A percentile compares a stretch with the other conserved stretches of the same genome.
These are phyloP conservation scores for Lactifluus hygrophoroides DNA, from an alignment of 768 basidiomycete species.

Conservation along the genomic window DNA sequence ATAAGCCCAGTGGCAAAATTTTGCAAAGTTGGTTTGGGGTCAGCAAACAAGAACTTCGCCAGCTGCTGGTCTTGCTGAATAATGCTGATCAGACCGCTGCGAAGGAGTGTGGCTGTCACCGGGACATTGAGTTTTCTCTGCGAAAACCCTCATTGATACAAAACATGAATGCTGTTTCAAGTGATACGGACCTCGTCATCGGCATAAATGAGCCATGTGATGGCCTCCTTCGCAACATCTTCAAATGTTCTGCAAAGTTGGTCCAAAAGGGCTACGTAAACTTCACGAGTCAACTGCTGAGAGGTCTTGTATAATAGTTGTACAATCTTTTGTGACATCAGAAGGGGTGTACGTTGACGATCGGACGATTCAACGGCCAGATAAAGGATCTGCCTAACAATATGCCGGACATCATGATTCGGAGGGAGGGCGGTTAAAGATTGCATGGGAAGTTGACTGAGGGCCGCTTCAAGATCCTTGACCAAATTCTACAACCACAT, in stretches of 20 bases:
- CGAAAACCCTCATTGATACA: constrained; percentile 10
- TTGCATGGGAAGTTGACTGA: constrained; percentile 65
- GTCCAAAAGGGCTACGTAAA: constrained; percentile 84
- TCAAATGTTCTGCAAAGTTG: constrained; percentile 83
- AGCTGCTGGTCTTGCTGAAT: constrained; percentile 82
- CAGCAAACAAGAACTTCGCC: constrained; percentile 73
- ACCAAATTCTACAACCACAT: constrained; percentile 31
- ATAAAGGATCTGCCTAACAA: constrained; percentile 75
- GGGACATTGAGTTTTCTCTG: constrained; percentile 95
- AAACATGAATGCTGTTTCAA: not conserved
- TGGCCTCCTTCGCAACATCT: constrained; percentile 93
- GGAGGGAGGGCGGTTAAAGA: constrained; percentile 64
- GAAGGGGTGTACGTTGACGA: constrained; percentile 76
- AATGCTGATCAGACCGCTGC: constrained; percentile 71
- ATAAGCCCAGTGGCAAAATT: constrained; percentile 79
- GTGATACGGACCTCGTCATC: constrained; percentile 78
- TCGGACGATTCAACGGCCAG: constrained; percentile 75
- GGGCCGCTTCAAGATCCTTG: constrained; percentile 70
- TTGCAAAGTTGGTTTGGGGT: constrained; percentile 68
- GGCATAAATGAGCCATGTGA: constrained; percentile 92
- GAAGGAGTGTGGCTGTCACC: constrained; percentile 82
- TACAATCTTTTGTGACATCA: constrained; percentile 95
- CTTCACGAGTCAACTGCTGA: constrained; percentile 80
- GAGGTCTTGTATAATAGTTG: constrained; percentile 88
- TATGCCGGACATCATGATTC: constrained; percentile 78